Conservation (phyloP, 2,329 filamentous ascomycete genomes). For the Parafenestella ontariensis region DNA sequence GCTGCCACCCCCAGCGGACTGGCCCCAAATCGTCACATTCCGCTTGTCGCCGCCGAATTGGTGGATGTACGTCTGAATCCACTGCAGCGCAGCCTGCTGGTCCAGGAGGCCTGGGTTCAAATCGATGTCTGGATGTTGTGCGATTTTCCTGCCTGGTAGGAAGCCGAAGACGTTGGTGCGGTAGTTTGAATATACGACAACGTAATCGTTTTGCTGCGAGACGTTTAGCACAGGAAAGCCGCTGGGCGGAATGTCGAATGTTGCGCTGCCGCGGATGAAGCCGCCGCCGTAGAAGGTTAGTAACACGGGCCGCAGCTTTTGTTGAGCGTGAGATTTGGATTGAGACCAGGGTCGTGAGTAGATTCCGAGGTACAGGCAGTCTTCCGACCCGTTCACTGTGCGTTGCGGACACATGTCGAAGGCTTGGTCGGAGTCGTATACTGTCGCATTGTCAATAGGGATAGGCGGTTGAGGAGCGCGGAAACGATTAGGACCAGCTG, state of each 20-base stretch:
- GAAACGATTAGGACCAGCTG: constrained; percentile 65
- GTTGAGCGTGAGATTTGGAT: constrained; percentile 8
- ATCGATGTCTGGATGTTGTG: constrained; percentile 53
- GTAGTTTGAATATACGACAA: constrained; percentile 63
- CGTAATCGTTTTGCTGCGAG: constrained; percentile 58
- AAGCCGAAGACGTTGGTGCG: constrained; percentile 64
- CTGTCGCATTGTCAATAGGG: constrained; percentile 42
- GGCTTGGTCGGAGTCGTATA: not conserved
- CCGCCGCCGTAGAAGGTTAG: constrained; percentile 68
- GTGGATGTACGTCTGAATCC: constrained; percentile 61
- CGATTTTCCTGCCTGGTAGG: constrained; percentile 58
- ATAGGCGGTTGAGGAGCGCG: constrained; percentile 65
- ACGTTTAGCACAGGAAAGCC: constrained; percentile 67
- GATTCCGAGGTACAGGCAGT: constrained; percentile 67
- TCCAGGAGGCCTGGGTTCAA: constrained; percentile 62
- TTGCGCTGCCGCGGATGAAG: constrained; percentile 65
- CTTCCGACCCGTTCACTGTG: constrained; percentile 63
- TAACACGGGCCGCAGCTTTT: constrained; percentile 62
- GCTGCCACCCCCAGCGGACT: constrained; percentile 62
- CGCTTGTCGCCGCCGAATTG: constrained; percentile 62
- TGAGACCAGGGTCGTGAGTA: constrained; percentile 64
- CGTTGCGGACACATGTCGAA: constrained; percentile 65
- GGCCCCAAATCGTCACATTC: constrained; percentile 63
- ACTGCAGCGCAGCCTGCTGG: constrained; percentile 60
- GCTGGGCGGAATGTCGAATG: constrained; percentile 62